Percentiles rank a stretch among this genome's conserved stretches.
These are phyloP conservation scores for Pythium scleroteichum DNA, from an alignment of 352 stramenopile species.

Conservation along the genomic window DNA sequence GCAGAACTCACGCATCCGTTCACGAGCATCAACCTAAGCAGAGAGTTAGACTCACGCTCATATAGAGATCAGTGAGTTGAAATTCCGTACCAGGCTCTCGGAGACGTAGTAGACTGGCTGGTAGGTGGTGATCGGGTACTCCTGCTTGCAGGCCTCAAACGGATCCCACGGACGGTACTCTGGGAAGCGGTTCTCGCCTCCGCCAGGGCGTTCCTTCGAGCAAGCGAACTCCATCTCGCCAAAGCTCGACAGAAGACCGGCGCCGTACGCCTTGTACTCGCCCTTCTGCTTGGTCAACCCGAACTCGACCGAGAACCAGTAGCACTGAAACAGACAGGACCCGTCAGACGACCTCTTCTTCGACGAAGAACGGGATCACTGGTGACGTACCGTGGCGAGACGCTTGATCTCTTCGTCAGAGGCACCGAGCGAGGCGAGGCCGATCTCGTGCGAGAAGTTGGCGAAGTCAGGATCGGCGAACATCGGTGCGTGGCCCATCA, in stretches of 20 bases:
- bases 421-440: constrained; percentile 94
- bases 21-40: constrained; percentile 85
- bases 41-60: not conserved
- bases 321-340: constrained; percentile 62
- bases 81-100: constrained; percentile 82
- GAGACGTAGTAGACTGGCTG: constrained; percentile 97
- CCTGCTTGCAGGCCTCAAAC: constrained; percentile 89
- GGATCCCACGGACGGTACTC: constrained; percentile 95
- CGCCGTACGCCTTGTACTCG: constrained; percentile 95
- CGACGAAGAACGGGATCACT: not conserved
- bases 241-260: constrained; percentile 96
- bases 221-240: constrained; percentile 97
- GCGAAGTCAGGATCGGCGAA: constrained; percentile 98
- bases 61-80: not conserved
- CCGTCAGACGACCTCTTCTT: not conserved
- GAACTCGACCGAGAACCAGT: constrained; percentile 99
- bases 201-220: constrained; percentile 53
- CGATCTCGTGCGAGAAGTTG: constrained; percentile 97
- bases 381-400: constrained; percentile 78
- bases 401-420: constrained; percentile 95
- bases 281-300: constrained; percentile 93
- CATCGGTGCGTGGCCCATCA: constrained; percentile 96
- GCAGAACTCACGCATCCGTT: constrained; percentile 95
- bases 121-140: constrained; percentile 98
- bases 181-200: constrained; percentile 62